phyloP scores from a whole-genome alignment of 2,329 filamentous ascomycete species.

The Myotisia sp. region DNA sequence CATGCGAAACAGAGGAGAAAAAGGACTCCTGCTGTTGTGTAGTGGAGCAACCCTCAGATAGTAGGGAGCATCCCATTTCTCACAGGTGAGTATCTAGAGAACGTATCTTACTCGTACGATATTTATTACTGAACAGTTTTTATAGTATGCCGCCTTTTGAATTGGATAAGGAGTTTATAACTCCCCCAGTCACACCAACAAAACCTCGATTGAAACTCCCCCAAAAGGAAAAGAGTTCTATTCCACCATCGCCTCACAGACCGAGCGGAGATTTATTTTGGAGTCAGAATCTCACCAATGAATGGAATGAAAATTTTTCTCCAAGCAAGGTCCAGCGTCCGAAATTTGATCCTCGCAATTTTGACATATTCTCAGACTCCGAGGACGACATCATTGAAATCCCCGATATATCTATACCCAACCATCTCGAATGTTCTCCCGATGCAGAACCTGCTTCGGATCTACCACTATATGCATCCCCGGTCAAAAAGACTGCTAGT shows the following conservation, averaged over 20 bases:
- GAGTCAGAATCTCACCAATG: constrained; percentile 37
- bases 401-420: constrained; percentile 2
- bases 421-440: constrained; percentile 1
- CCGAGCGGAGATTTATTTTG: constrained; percentile 42
- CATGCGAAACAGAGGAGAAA: too few relatives aligned
- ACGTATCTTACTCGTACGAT: too few relatives aligned
- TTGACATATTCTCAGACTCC: constrained; percentile 26
- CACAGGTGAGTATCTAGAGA: too few relatives aligned
- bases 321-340: constrained; percentile 30
- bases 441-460: neutral
- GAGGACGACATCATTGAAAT: constrained; percentile 18
- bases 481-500: constrained; percentile 14
- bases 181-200: constrained; percentile 32
- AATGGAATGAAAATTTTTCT: constrained; percentile 42
- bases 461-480: constrained; percentile 1
- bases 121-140: too few relatives aligned
- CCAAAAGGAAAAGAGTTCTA: constrained; percentile 28
- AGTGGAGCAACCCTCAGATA: too few relatives aligned
- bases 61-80: too few relatives aligned
- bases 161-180: constrained; percentile 15
- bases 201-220: constrained; percentile 34
- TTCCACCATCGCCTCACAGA: constrained; percentile 38
- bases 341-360: constrained; percentile 9
- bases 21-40: too few relatives aligned
- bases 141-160: too few relatives aligned